Percentiles rank a stretch among this genome's conserved stretches.
Evolutionary conservation across 2,329 filamentous ascomycete species (phyloP).

Genomic region (Aspergillus luchuensis): DNA sequence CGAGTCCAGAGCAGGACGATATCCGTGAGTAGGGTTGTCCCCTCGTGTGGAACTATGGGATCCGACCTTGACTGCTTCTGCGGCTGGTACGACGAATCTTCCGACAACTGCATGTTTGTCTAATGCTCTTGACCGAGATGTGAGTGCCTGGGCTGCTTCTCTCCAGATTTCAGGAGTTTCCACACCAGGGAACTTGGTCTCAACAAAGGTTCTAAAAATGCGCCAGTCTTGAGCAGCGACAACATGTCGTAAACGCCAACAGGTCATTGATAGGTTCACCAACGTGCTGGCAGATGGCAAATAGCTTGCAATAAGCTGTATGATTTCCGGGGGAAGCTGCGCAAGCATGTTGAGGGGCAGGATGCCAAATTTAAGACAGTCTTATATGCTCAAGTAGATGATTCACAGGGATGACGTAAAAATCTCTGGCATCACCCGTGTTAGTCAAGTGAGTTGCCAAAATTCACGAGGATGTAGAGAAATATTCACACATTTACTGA

Average conservation of each 20-base stretch:
- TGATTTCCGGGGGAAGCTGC: constrained; percentile 46
- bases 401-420: constrained; percentile 2
- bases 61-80: constrained; percentile 44
- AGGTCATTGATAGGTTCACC: constrained; percentile 49
- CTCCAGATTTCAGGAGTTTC: constrained; percentile 47
- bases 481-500: background rate
- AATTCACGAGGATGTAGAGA: background rate
- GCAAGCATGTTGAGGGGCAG: constrained; percentile 29
- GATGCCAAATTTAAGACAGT: background rate
- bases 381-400: background rate
- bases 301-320: constrained; percentile 44
- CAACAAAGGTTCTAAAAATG: constrained; percentile 50
- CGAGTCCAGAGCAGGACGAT: constrained; percentile 60
- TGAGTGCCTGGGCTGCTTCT: constrained; percentile 57
- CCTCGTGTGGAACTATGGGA: constrained; percentile 38
- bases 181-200: constrained; percentile 51
- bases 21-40: constrained; percentile 58
- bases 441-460: background rate
- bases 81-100: constrained; percentile 52
- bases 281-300: constrained; percentile 52
- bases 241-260: constrained; percentile 48
- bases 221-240: constrained; percentile 53
- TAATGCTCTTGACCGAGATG: constrained; percentile 59
- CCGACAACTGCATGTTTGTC: constrained; percentile 59
- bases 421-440: background rate